Evolutionary conservation across 768 basidiomycete species (phyloP).

Genomic region (Mycena galericulata): DNA sequence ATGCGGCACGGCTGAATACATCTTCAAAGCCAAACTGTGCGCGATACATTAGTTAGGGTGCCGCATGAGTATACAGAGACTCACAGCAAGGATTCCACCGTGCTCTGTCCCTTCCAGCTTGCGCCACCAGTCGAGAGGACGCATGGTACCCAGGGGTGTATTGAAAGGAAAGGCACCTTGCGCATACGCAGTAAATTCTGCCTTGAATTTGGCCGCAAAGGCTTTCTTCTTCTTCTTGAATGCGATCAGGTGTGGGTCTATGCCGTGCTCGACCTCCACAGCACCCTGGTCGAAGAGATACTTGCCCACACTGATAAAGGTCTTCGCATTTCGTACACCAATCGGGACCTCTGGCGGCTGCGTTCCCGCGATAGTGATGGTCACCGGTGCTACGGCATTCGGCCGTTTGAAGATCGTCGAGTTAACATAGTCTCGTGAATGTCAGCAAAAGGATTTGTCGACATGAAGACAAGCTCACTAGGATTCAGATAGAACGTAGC

Average conservation of each 20-base stretch:
- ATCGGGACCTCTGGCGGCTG: conserved; percentile 36
- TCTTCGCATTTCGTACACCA: conserved; percentile 39
- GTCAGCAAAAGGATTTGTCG: background rate
- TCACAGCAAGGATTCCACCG: conserved; percentile 47
- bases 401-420: background rate
- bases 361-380: conserved; percentile 32
- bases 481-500: conserved; percentile 6
- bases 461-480: background rate
- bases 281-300: conserved; percentile 35
- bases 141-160: conserved; percentile 31
- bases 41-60: background rate
- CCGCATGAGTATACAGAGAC: conserved; percentile 24
- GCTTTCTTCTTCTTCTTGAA: conserved; percentile 34
- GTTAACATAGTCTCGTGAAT: background rate
- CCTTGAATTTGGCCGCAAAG: conserved; percentile 36
- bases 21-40: conserved; percentile 48
- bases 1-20: conserved; percentile 47
- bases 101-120: conserved; percentile 36
- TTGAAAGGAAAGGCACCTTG: conserved; percentile 42
- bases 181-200: conserved; percentile 42
- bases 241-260: conserved; percentile 28
- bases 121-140: conserved; percentile 42
- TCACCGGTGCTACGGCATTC: too few species aligned
- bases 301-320: conserved; percentile 40
- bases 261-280: conserved; percentile 37